Evolutionary conservation across 345 rosid species (phyloP), one percentile per base, ranked within the genome.

Genomic region (Stellera chamaejasme): DNA sequence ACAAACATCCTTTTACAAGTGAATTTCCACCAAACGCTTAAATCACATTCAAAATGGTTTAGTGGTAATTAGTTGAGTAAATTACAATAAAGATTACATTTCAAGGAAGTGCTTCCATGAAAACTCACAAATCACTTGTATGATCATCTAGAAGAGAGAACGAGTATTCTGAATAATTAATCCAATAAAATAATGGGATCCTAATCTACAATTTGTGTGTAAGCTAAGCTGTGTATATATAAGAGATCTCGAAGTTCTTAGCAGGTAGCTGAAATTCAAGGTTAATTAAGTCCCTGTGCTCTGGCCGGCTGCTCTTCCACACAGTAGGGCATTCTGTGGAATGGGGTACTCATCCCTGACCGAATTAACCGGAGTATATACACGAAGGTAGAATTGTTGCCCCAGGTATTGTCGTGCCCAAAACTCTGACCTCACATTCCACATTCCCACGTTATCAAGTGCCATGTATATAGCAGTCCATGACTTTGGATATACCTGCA

Each of bases 321-420:
- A 93, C 36, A 83, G 84, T 28, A 83, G 71, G 13, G 90, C 96
- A 69, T 89, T 87, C 61, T 65, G 64, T 2, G 99, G 99, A 48
- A 89, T 65, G 10, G 69, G 84, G 50, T 66, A 80, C 55, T 93
- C 99, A 46, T 89, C 97, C 54, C 96, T 75, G 9, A 75, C 48
- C 11, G 97, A 89, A 12, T 61, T 54, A 32, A 68, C 73, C 0
- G 83, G 59, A 2, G 97, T 61, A 25, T 66, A 73, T 10, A 93
- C 99, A 58, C 96, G 56, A 59, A 93, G 39, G 48, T 93, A 89
- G 43, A 93, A 79, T 16, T 89, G 99, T 56, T 89, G 97, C 6
- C 97, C 99, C 0, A 93, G 79, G 66, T 93, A 93, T 47, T 89
- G 99, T 27, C 99, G 70, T 0, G 95, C 92, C 99, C 97, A 93